phyloP scores from a whole-genome alignment of 2,329 filamentous ascomycete species.

The Pseudonectria buxi region DNA sequence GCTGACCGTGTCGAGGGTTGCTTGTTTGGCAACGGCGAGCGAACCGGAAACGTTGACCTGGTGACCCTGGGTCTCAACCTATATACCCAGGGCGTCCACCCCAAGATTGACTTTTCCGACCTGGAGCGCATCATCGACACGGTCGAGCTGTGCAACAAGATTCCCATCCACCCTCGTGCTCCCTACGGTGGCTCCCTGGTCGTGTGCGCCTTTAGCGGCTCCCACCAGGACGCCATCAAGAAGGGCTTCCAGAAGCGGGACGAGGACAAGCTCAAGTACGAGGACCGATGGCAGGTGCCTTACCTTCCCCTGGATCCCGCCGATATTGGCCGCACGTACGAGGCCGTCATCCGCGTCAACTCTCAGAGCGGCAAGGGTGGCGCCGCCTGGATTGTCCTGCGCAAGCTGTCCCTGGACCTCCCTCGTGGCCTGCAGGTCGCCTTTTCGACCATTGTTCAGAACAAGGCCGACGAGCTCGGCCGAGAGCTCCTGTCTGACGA shows the following conservation, averaged over 20 bases:
- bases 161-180: slow-evolving; percentile 80
- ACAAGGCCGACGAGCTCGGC: slow-evolving; percentile 68
- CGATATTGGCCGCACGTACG: slow-evolving; percentile 95
- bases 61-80: slow-evolving; percentile 89
- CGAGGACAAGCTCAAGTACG: slow-evolving; percentile 46
- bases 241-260: slow-evolving; percentile 76
- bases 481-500: slow-evolving; percentile 79
- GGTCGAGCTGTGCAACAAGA: slow-evolving; percentile 91
- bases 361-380: slow-evolving; percentile 94
- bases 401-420: slow-evolving; percentile 82
- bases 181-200: slow-evolving; percentile 89
- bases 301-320: slow-evolving; percentile 90
- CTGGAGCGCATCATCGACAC: slow-evolving; percentile 78
- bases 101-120: slow-evolving; percentile 85
- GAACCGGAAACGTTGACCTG: slow-evolving; percentile 91
- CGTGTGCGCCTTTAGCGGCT: slow-evolving; percentile 86
- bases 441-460: slow-evolving; percentile 83
- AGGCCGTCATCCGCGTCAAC: slow-evolving; percentile 96
- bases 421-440: slow-evolving; percentile 88
- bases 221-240: slow-evolving; percentile 93
- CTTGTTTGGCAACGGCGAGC: slow-evolving; percentile 84
- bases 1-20: slow-evolving; percentile 92
- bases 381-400: slow-evolving; percentile 87
- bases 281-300: slow-evolving; percentile 75
- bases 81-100: slow-evolving; percentile 86